Percentiles rank a stretch among this genome's conserved stretches.
phyloP scores from a whole-genome alignment of 352 stramenopile species.

The Elongisporangium anandrum region DNA sequence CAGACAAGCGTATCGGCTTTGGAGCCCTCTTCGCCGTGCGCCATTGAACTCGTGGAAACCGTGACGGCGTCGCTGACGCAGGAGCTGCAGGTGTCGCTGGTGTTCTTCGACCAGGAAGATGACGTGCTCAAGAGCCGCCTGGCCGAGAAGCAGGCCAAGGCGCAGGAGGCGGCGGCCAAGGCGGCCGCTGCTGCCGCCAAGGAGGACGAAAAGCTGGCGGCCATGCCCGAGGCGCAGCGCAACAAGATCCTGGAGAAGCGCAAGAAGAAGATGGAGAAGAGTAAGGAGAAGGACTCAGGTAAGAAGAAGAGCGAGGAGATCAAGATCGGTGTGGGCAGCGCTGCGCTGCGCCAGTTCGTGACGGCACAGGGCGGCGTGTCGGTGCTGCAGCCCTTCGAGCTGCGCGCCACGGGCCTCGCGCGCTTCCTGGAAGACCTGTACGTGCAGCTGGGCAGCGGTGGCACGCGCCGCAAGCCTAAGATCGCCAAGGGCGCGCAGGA shows the following conservation, averaged over 20 bases:
- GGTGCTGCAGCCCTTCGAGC: slow-evolving; percentile 54
- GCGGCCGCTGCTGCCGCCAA: slow-evolving; percentile 68
- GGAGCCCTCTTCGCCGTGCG: slow-evolving; percentile 19
- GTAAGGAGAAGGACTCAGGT: slow-evolving; percentile 79
- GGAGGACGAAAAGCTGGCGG: slow-evolving; percentile 78
- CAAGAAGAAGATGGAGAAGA: slow-evolving; percentile 82
- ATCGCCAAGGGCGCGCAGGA: slow-evolving; percentile 93
- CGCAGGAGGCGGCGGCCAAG: slow-evolving; percentile 63
- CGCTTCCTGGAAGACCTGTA: slow-evolving; percentile 65
- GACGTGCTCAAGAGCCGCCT: slow-evolving; percentile 44
- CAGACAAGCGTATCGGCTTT: background rate
- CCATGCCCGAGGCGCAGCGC: slow-evolving; percentile 71
- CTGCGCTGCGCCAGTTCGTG: slow-evolving; percentile 55
- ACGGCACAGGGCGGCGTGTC: slow-evolving; percentile 9
- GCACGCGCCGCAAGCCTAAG: slow-evolving; percentile 79
- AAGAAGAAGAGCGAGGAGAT: slow-evolving; percentile 64
- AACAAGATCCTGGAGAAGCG: slow-evolving; percentile 75
- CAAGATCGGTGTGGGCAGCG: slow-evolving; percentile 60
- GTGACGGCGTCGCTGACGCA: slow-evolving; percentile 28
- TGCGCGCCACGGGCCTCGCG: slow-evolving; percentile 36
- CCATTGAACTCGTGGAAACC: slow-evolving; percentile 48
- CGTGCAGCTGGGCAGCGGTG: slow-evolving; percentile 57
- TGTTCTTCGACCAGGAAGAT: slow-evolving; percentile 61
- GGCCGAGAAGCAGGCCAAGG: slow-evolving; percentile 55
- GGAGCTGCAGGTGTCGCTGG: slow-evolving; percentile 47